These are phyloP conservation scores for Apiospora rasikravindrae DNA, from an alignment of 2,329 filamentous ascomycete species.

Conservation along the genomic window DNA sequence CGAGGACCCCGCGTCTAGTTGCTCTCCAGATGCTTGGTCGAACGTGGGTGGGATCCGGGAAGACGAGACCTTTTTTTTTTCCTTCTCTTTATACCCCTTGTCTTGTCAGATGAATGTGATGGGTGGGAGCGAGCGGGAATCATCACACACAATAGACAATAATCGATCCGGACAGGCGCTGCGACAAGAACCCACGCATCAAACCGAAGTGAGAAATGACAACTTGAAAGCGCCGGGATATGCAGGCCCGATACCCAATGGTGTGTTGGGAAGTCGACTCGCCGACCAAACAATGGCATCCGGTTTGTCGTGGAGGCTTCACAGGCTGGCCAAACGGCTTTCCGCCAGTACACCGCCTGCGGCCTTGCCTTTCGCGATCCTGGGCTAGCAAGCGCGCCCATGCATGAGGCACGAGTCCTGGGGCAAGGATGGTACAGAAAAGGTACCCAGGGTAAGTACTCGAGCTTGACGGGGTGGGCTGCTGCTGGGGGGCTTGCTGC, in stretches of 20 bases:
- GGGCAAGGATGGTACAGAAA: conserved; percentile 2
- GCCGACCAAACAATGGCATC: conserved; percentile 5
- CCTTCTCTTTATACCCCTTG: background rate
- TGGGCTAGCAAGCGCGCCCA: conserved; percentile 18
- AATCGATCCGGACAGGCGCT: background rate
- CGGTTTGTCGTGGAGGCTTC: conserved; percentile 19
- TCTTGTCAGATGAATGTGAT: background rate
- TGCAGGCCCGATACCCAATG: conserved; percentile 8
- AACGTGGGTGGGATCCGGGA: conserved; percentile 7
- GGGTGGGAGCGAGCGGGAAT: background rate
- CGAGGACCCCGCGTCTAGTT: conserved; percentile 4
- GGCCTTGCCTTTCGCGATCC: conserved; percentile 14
- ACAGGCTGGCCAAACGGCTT: conserved; percentile 20
- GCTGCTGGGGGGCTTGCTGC: background rate
- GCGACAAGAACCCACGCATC: background rate
- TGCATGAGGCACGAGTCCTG: conserved; percentile 19
- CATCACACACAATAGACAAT: conserved; percentile 14
- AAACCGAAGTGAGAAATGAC: conserved; percentile 15
- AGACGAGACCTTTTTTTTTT: background rate
- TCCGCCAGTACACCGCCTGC: conserved; percentile 19
- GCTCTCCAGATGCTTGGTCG: conserved; percentile 3
- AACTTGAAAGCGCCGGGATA: conserved; percentile 3
- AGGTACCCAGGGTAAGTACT: background rate
- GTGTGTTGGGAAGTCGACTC: background rate
- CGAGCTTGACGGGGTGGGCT: background rate